phyloP scores from a whole-genome alignment of 2,329 filamentous ascomycete genomes.

The Madurella mycetomatis region DNA sequence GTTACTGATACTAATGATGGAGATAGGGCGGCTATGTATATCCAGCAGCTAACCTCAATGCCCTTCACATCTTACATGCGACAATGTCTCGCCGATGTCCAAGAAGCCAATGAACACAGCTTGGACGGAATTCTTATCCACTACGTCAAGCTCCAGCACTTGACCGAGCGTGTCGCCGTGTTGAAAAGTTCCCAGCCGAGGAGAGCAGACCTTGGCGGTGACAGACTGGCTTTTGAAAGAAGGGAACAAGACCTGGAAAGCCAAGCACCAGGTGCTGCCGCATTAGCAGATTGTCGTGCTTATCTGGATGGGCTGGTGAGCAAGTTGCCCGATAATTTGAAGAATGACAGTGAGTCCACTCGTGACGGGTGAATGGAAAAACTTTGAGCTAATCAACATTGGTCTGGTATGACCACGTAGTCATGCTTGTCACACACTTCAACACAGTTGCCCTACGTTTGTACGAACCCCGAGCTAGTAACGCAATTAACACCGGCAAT shows the following conservation, averaged over 20 bases:
- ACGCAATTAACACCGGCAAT: neutral
- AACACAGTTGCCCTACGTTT: constrained; percentile 8
- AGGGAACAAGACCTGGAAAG: neutral
- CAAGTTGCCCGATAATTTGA: neutral
- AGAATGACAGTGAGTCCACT: constrained; percentile 2
- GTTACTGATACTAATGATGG: neutral
- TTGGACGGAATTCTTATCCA: constrained; percentile 44
- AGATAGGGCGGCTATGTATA: constrained; percentile 11
- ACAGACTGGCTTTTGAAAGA: neutral
- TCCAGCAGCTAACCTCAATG: constrained; percentile 44
- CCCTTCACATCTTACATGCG: constrained; percentile 50
- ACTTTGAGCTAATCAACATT: neutral
- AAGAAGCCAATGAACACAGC: constrained; percentile 41
- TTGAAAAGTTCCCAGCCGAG: constrained; percentile 27
- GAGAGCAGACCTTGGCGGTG: neutral
- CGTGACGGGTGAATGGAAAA: no score
- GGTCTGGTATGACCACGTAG: neutral
- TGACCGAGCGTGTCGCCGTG: constrained; percentile 47
- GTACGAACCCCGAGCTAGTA: neutral
- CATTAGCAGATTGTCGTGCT: constrained; percentile 1
- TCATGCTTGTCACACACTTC: constrained; percentile 4
- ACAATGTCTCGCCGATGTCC: constrained; percentile 45
- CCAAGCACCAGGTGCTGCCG: neutral
- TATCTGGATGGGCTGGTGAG: constrained; percentile 5
- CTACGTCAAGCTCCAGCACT: constrained; percentile 45